Percentiles rank a stretch among this genome's conserved stretches.
Evolutionary conservation across 192 early-diverging fungal species (phyloP).

Genomic region (Coemansia sp.): DNA sequence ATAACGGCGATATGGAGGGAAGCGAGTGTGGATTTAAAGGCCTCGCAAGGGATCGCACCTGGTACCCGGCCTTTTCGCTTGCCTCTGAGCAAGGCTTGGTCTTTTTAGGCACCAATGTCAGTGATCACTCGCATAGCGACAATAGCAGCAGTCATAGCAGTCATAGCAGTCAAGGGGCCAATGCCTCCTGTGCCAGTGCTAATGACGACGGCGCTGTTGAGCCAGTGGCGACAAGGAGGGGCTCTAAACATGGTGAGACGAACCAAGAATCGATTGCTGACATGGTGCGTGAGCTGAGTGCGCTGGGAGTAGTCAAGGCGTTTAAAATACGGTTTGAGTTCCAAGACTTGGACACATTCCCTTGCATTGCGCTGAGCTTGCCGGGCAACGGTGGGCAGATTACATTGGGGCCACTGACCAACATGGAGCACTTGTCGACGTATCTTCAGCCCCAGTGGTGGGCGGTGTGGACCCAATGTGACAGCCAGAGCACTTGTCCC

Average conservation of each 20-base stretch:
- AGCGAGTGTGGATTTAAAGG: conserved; percentile 30
- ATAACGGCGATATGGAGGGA: conserved; percentile 25
- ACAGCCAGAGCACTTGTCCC: background rate
- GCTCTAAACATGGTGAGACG: background rate
- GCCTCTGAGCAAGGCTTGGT: conserved; percentile 49
- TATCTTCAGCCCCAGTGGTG: conserved; percentile 52
- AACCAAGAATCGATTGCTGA: background rate
- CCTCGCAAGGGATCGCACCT: conserved; percentile 39
- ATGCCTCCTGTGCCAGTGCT: background rate
- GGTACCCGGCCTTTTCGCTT: conserved; percentile 54
- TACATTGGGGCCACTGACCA: conserved; percentile 27
- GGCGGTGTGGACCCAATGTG: conserved; percentile 26
- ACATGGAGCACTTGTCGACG: conserved; percentile 31
- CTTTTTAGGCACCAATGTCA: conserved; percentile 32
- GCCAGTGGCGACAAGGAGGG: background rate
- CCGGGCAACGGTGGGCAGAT: conserved; percentile 31
- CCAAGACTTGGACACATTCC: conserved; percentile 44
- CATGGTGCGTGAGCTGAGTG: background rate
- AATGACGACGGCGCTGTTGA: background rate
- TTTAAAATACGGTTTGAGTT: conserved; percentile 41
- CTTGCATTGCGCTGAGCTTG: conserved; percentile 30
- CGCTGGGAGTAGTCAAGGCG: conserved; percentile 27
- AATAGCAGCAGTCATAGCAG: conserved; percentile 1
- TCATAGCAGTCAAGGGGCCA: background rate
- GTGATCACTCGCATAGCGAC: conserved; percentile 17